These are phyloP conservation scores for Apiospora rasikravindrae DNA, from an alignment of 2,329 filamentous ascomycete species.

Conservation along the genomic window DNA sequence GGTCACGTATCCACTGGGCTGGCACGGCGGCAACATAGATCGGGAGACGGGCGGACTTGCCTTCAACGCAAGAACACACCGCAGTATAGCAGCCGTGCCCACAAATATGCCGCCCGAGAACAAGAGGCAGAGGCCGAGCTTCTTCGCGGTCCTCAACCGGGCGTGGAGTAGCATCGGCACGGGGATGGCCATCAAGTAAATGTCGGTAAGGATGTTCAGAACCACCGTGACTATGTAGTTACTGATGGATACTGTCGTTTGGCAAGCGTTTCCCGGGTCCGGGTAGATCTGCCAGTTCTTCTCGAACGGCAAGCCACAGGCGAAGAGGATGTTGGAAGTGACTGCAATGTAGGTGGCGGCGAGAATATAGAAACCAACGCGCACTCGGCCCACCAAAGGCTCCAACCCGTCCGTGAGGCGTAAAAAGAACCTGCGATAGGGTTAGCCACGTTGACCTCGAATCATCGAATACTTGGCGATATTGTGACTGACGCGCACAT, in stretches of 20 bases:
- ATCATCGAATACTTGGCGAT: neutral
- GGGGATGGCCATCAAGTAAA: conserved; percentile 65
- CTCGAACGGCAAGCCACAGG: conserved; percentile 50
- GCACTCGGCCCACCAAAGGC: conserved; percentile 46
- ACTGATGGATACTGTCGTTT: conserved; percentile 51
- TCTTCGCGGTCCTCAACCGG: conserved; percentile 42
- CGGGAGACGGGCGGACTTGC: conserved; percentile 31
- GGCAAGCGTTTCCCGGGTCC: conserved; percentile 57
- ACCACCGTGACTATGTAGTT: conserved; percentile 55
- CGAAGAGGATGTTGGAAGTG: conserved; percentile 51
- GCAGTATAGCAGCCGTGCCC: conserved; percentile 44
- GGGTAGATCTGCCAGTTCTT: conserved; percentile 62
- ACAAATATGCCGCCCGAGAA: conserved; percentile 48
- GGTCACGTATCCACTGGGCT: neutral
- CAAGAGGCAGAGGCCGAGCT: conserved; percentile 43
- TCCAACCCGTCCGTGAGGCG: conserved; percentile 29
- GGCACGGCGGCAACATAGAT: neutral
- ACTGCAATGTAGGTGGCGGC: conserved; percentile 51
- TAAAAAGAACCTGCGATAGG: neutral
- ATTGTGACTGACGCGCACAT: conserved; percentile 47
- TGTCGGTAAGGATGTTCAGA: conserved; percentile 60
- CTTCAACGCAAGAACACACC: conserved; percentile 43
- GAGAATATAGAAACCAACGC: conserved; percentile 52
- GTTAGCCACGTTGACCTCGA: neutral
- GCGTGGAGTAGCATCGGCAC: conserved; percentile 55